Evolutionary conservation across 2,329 filamentous ascomycete genomes (phyloP), one percentile per base, ranked within the genome.

Genomic region (Botrytis paeoniae): DNA sequence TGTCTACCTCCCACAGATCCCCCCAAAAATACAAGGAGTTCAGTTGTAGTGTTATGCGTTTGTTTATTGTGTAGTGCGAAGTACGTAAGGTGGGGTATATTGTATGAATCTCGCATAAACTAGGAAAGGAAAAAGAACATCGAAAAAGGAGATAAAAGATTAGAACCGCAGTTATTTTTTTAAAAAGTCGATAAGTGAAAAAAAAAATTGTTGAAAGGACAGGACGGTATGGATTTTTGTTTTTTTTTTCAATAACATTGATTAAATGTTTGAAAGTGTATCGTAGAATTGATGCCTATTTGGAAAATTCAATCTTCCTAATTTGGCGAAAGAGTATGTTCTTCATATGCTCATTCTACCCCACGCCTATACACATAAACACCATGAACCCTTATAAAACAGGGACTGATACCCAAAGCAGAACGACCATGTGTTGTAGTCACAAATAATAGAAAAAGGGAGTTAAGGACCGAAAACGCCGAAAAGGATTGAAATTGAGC

Each of bases 351-450:
- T 76, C 76, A 75, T 76, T 69, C 74, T 77, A 78, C 78, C 74
- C 79, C 79, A 78, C 78, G 77, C 78, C 78, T 78, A 79, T 80
- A 78, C 75, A 80, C 78, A 78, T 75, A 78, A 54, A 80, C 78
- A 80, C 78, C 77, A 76, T 71, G 66, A 74, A 75, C 75, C 75
- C 73, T 74, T 73, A 75, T 75, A 77, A 74, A 76, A 63, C 66
- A 70, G 72, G 70, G 63, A 72, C 68, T 75, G 62, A 68, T 73
- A 68, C 73, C 76, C 74, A 77, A 78, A 75, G 73, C 75, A 79
- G 75, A 79, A 78, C 57, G 43, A 69, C 64, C 64, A 66, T 66
- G 64, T 69, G n/a, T 20, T 68, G 61, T 65, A 77, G 75, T 74
- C 72, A 74, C 73, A 63, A 75, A 51, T 51, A 51, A 51, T 14